Base-by-base conservation (phyloP, 2,329 filamentous ascomycete species). In the Xylaria arbuscula region DNA sequence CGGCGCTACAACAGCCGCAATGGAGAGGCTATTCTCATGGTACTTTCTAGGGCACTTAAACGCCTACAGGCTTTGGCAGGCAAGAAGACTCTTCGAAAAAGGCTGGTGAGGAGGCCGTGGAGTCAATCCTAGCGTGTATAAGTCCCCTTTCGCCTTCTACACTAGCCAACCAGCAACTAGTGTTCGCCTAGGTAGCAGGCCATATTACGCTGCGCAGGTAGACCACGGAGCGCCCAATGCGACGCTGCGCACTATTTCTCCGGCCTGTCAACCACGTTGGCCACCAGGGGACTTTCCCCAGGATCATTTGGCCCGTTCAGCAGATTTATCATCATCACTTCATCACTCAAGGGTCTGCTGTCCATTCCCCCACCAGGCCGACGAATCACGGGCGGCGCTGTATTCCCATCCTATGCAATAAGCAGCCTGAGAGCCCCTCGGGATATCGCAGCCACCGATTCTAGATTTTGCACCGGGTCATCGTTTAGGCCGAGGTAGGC, bases 291-390 rank as follows among this genome's bases (percentile, higher is more conserved):
- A 69, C 62, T 64, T 69, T 61, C 61, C 64, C 65, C 69, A 62
- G 60, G 64, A 59, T 63, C 40, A 60, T 50, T 63, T 55, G 19
- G 60, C 17, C 58, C 62, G 19, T 48, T 42, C 66, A 65, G 64
- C 32, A 62, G 72, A 75, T 74, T 76, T 74, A 74, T 74, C 72
- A 75, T 75, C 72, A 73, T 74, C 67, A 72, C 72, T 75, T 75
- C 70, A 74, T 70, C 28, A 28, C n/a, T 28, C 73, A 72, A 66
- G 45, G 64, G 24, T 48, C 57, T 64, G 51, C 61, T 48, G 38
- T 32, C 28, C 28, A 45, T 50, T 28, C 61, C 51, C 51, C 68
- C 65, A 65, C 57, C 47, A 13, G 15, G n/a, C n/a, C 48, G 22
- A 17, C 64, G 60, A 64, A 68, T 58, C 63, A 54, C 56, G 47